These are phyloP conservation scores for Platanthera guangdongensis DNA, from an alignment of 106 monocot genomes.

Conservation along the genomic window DNA sequence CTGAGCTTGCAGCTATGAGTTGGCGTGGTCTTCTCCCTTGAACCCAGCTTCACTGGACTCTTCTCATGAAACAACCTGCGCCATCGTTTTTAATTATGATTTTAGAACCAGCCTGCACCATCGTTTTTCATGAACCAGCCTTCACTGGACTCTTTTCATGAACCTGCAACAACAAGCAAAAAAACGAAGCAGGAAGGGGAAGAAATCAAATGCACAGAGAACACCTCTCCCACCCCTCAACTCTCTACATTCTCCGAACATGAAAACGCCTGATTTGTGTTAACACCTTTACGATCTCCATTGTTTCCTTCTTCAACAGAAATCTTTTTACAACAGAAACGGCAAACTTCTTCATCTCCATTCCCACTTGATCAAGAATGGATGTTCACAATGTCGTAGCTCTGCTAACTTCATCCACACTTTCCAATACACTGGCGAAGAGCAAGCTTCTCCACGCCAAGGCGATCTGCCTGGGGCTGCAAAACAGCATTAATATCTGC, in stretches of 20 bases:
- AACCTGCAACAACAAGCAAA: no score
- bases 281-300: neutral
- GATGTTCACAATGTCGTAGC: constrained; percentile 21
- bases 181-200: no score
- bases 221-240: no score
- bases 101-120: no score
- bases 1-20: no score
- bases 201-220: no score
- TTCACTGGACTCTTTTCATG: no score
- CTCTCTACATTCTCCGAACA: neutral
- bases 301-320: neutral
- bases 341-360: neutral
- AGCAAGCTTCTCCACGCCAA: constrained; percentile 47
- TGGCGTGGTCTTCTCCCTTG: no score
- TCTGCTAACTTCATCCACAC: constrained; percentile 26
- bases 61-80: no score
- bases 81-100: no score
- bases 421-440: constrained; percentile 18
- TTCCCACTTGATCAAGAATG: constrained; percentile 13
- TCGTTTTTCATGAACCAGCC: no score
- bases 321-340: neutral
- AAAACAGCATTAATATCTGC: constrained; percentile 11
- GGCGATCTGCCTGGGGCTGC: constrained; percentile 33
- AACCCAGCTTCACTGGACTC: no score
- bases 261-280: neutral